Evolutionary conservation across 2,329 filamentous ascomycete genomes (phyloP), one percentile per base, ranked within the genome.

Genomic region (Byssoonygena ceratinophila): DNA sequence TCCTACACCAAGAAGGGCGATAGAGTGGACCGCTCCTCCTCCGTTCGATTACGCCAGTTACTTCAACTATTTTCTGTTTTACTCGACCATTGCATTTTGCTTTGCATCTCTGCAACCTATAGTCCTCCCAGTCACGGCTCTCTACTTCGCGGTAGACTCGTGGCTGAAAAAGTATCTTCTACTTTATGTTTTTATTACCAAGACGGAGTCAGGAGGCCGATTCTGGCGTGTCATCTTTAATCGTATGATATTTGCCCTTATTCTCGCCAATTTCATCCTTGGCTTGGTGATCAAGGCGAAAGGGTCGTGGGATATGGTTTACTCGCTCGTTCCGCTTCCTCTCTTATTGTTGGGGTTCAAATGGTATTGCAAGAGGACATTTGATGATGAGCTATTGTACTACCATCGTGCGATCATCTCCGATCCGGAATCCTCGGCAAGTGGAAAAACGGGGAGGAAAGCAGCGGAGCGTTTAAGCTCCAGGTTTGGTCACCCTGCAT

Each of bases 21-120:
- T 97, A 59, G 87, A 95, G 67, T 80, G 92, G 63, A 95, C 90
- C 0, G 92, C 92, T 2, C 92, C 92, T 1, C 90, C 87, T 1
- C 76, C 87, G 0, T 96, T 98, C 66, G 90, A 97, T 60, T 97
- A 96, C 64, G 88, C 92, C 54, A 88, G 82, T 60, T 97, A 97
- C 71, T 98, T 96, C 77, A 97, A 96, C 68, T 97, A 94, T 68
- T 96, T 96, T 69, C 75, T 97, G 27, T 98, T 87, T 71, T 98
- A 97, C 71, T 77, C 85, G 22, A 96, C 91, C 0, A 86, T 97
- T 29, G 85, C 88, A 0, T 75, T 98, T 14, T 88, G 83, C 61
- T 96, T 92, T 63, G 82, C 84, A 1, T 81, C 83, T 1, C 76
- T 97, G 49, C 92, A 97, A 68, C 92, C 92, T 0, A 76, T 97